Conservation (phyloP, 148 eudicot genomes). For the Linanthus parryae region DNA sequence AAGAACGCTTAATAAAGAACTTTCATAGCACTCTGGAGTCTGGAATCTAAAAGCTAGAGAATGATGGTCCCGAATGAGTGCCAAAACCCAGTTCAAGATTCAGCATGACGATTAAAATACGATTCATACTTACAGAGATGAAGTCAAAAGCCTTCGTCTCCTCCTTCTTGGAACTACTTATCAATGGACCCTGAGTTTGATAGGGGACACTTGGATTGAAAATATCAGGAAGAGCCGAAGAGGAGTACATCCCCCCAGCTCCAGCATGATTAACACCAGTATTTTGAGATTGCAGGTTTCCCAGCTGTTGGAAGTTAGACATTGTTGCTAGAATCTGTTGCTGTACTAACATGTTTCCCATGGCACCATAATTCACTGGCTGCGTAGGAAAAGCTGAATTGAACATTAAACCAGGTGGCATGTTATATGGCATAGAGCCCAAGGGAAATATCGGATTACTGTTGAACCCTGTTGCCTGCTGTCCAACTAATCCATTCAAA, state of each 20-base stretch:
- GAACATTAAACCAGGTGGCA: conserved; percentile 54
- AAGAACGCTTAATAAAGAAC: too few relatives aligned
- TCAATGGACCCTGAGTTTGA: conserved; percentile 53
- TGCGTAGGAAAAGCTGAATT: conserved; percentile 67
- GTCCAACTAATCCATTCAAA: conserved; percentile 26
- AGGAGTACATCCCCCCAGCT: conserved; percentile 25
- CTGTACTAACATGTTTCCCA: conserved; percentile 63
- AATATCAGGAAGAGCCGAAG: conserved; percentile 71
- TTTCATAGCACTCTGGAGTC: too few relatives aligned
- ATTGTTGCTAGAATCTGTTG: conserved; percentile 82
- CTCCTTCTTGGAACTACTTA: conserved; percentile 69
- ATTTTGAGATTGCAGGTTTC: conserved; percentile 47
- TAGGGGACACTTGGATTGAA: conserved; percentile 54
- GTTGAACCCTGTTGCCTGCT: conserved; percentile 36
- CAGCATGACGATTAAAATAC: too few relatives aligned
- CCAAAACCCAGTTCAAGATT: too few relatives aligned
- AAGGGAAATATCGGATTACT: conserved; percentile 51
- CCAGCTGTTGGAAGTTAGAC: conserved; percentile 70
- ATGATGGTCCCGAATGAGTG: too few relatives aligned
- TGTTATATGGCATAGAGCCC: conserved; percentile 49
- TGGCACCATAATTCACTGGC: conserved; percentile 53
- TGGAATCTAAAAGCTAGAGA: too few relatives aligned
- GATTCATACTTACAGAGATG: conserved; percentile 67
- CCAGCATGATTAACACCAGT: conserved; percentile 34
- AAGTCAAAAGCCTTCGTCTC: conserved; percentile 93